Evolutionary conservation across 495 filamentous ascomycete genomes (phyloP), one percentile per base, ranked within the genome.

Genomic region (Penicillium lividum): DNA sequence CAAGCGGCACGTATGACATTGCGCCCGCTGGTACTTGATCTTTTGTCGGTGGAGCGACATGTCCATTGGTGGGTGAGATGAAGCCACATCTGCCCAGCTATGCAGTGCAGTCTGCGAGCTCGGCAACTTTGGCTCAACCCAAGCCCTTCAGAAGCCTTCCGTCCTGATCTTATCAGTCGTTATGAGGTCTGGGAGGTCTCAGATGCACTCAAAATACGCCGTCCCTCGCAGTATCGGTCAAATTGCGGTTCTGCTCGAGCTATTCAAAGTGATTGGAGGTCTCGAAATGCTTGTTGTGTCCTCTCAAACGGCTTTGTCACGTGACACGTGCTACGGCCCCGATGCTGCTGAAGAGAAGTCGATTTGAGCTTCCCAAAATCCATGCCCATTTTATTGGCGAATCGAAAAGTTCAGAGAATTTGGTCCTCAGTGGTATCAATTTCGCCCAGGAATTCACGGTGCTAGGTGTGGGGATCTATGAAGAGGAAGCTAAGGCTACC

Each of bases 341-440:
- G 27, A 28, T 48, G 27, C 27, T 48, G 27, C 27, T 48, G 45
- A 48, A 48, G 45, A 48, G 45, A 48, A 48, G 45, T 48, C 45
- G 45, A 48, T 48, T 48, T 48, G 22, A 48, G 45, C 45, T 48
- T 48, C 45, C 22, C 31, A 30, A 48, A 48, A 48, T 48, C 45
- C 27, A 48, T 48, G 27, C 45, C 45, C 27, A 48, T 30, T 48
- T 30, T 48, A 30, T 30, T 48, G 45, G 45, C 45, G 45, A 48
- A 48, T 48, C 27, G 27, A 48, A 48, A 30, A 48, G 30, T 48
- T 13, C 27, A 48, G 45, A 48, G 27, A 30, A 48, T 30, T 48
- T 13, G 11, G 27, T 48, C 16, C 45, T 48, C 11, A 8, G 45
- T 48, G 45, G 15, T 48, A 48, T 48, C 27, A 30, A 6, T 48